phyloP scores from a whole-genome alignment of 495 filamentous ascomycete genomes.

The Hypoxylon fuscum region DNA sequence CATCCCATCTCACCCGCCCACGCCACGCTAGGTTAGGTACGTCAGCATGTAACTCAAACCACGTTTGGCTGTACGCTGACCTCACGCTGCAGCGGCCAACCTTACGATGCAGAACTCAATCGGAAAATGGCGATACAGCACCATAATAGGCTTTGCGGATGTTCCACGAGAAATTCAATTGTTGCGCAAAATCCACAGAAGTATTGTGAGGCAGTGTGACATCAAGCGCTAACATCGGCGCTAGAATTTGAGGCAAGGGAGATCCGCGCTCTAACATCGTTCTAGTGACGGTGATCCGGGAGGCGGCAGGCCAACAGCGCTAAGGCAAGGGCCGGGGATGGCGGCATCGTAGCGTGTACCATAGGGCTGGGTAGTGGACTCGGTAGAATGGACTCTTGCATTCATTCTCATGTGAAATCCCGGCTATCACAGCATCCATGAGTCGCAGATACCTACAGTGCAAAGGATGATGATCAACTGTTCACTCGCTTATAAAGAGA shows the following conservation, averaged over 20 bases:
- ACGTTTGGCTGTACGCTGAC: conserved; percentile 22
- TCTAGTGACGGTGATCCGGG: conserved; percentile 30
- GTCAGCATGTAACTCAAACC: conserved; percentile 20
- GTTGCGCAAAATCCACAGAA: not conserved
- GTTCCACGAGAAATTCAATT: not conserved
- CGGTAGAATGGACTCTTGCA: not conserved
- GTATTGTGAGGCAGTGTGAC: conserved; percentile 7
- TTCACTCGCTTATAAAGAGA: too few species aligned
- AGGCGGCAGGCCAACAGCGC: conserved; percentile 16
- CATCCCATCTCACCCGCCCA: too few species aligned
- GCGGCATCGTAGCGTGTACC: conserved; percentile 32
- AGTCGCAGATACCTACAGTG: too few species aligned
- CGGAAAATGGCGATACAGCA: not conserved
- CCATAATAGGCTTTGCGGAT: too few species aligned
- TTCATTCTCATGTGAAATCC: not conserved
- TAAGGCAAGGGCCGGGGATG: conserved; percentile 27
- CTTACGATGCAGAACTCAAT: not conserved
- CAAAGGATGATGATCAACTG: too few species aligned
- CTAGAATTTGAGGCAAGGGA: not conserved
- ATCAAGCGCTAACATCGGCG: too few species aligned
- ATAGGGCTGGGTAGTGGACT: conserved; percentile 20
- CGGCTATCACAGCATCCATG: too few species aligned
- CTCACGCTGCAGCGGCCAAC: conserved; percentile 21
- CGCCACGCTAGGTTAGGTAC: conserved; percentile 13
- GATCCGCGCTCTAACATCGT: conserved; percentile 30